Conservation (phyloP, 2,329 filamentous ascomycete genomes). For the Pseudocercospora eumusae region DNA sequence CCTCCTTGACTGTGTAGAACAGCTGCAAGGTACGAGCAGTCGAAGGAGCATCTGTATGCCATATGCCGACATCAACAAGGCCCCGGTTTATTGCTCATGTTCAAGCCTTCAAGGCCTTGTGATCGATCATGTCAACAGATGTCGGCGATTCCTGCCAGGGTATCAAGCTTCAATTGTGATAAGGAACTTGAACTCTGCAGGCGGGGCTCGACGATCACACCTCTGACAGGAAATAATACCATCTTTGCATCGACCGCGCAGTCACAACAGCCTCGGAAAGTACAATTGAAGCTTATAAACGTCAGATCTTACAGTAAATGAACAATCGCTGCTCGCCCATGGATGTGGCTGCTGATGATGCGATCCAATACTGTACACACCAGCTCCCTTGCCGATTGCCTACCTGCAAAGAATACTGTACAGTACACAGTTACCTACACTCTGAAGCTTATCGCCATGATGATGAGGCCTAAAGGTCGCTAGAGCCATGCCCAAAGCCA, state of each 20-base stretch:
- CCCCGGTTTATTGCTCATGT: not conserved
- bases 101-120: not conserved
- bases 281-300: too few relatives aligned
- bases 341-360: not conserved
- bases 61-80: not conserved
- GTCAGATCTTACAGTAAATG: not conserved
- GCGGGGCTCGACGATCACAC: too few relatives aligned
- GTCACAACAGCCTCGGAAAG: too few relatives aligned
- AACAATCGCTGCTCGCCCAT: not conserved
- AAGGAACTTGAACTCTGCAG: too few relatives aligned
- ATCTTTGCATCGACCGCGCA: too few relatives aligned
- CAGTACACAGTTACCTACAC: not conserved
- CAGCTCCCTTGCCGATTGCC: not conserved
- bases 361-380: not conserved
- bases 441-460: conserved; percentile 4
- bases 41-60: too few relatives aligned
- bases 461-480: not conserved
- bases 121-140: not conserved
- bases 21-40: conserved; percentile 10
- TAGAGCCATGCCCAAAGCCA: not conserved
- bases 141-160: too few relatives aligned
- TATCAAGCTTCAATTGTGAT: too few relatives aligned
- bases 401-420: not conserved
- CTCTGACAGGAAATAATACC: too few relatives aligned
- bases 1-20: conserved; percentile 1